Percentiles rank a stretch among this genome's conserved stretches.
Evolutionary conservation across 805 yeast species (phyloP).

Genomic region (Candida endomychidarum): DNA sequence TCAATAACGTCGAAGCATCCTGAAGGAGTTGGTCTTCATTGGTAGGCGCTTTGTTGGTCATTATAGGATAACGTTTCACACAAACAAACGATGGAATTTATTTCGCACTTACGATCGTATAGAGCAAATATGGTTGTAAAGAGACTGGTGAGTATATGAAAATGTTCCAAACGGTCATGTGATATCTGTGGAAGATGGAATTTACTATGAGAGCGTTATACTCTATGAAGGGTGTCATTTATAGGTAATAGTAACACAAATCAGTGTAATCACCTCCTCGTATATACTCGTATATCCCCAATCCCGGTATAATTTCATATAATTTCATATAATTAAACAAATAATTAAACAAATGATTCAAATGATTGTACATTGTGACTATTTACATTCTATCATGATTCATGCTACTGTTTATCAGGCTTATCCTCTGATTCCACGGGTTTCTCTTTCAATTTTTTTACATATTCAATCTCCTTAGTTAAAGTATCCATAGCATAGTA

Average conservation of each 20-base stretch:
- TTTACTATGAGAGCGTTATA: too few relatives aligned
- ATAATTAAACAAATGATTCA: neutral
- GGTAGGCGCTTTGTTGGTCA: neutral
- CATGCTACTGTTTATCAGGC: conserved; percentile 1
- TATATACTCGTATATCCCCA: too few relatives aligned
- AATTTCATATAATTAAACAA: too few relatives aligned
- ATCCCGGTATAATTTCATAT: too few relatives aligned
- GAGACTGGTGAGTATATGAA: neutral
- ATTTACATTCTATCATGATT: conserved; percentile 6
- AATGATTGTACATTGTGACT: neutral
- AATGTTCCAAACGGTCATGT: too few relatives aligned
- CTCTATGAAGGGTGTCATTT: too few relatives aligned
- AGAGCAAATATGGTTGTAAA: neutral
- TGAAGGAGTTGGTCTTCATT: conserved; percentile 37
- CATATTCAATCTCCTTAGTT: conserved; percentile 68
- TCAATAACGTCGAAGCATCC: conserved; percentile 60
- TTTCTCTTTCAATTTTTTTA: conserved; percentile 41
- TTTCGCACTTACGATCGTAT: conserved; percentile 11
- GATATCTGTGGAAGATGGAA: too few relatives aligned
- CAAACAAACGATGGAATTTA: conserved; percentile 3
- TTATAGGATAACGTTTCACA: neutral
- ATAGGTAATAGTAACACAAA: too few relatives aligned
- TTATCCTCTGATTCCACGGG: conserved; percentile 4
- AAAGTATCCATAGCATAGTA: conserved; percentile 92
- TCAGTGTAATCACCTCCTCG: too few relatives aligned